Evolutionary conservation across 169 alveolate genomes (phyloP).

Genomic region (Eimeria brunetti): DNA sequence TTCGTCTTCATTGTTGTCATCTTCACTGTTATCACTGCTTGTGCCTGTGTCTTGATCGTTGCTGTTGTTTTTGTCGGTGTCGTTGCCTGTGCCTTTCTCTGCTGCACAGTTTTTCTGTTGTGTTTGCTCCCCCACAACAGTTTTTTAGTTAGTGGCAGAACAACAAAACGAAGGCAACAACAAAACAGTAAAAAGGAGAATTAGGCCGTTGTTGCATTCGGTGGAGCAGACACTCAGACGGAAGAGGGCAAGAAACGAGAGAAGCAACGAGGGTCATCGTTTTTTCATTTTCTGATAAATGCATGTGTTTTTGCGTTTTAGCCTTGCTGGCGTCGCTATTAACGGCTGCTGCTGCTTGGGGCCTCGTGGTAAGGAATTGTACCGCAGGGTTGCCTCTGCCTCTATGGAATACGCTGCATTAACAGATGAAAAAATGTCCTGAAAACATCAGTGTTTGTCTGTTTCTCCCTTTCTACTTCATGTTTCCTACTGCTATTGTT

Average conservation of each 20-base stretch:
- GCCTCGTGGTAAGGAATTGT: constrained; percentile 45
- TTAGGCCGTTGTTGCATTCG: neutral
- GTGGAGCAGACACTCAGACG: neutral
- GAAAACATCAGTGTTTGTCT: neutral
- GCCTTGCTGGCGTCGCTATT: constrained; percentile 47
- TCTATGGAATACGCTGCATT: too few relatives aligned
- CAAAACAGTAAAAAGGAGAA: too few relatives aligned
- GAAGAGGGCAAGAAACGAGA: neutral
- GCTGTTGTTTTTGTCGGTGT: too few relatives aligned
- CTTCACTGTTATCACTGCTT: too few relatives aligned
- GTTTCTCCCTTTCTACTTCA: neutral
- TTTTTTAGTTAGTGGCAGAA: neutral
- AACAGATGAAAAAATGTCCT: neutral
- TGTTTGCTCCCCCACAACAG: neutral
- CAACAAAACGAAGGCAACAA: too few relatives aligned
- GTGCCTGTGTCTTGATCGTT: too few relatives aligned
- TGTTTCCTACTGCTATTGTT: neutral
- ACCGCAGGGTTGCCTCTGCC: neutral
- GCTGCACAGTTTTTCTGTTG: neutral
- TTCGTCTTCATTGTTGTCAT: too few relatives aligned
- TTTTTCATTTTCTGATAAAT: neutral
- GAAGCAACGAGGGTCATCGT: neutral
- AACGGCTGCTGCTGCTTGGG: constrained; percentile 72
- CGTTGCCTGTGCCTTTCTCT: neutral
- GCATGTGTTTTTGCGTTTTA: neutral